These are phyloP conservation scores for Exutisphaerella laricina DNA, from an alignment of 2,329 filamentous ascomycete species.

Conservation along the genomic window DNA sequence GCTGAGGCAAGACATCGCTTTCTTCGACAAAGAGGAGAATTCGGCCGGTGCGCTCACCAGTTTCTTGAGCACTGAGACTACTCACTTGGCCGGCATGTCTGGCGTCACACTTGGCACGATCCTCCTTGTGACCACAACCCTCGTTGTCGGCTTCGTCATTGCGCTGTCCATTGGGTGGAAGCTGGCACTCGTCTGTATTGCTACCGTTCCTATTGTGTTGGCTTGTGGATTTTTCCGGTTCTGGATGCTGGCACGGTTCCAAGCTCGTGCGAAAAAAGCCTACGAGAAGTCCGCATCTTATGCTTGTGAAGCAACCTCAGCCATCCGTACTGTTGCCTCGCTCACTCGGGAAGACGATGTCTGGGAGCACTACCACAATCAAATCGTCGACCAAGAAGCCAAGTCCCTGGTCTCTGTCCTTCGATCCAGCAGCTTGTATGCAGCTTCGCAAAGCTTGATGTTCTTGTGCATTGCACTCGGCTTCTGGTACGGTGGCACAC, in stretches of 20 bases:
- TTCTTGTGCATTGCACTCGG: conserved; percentile 81
- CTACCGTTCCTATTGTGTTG: conserved; percentile 70
- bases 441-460: conserved; percentile 73
- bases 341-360: conserved; percentile 84
- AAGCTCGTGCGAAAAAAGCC: conserved; percentile 69
- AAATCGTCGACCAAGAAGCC: conserved; percentile 61
- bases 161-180: conserved; percentile 81
- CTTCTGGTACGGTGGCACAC: conserved; percentile 84
- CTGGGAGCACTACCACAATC: conserved; percentile 61
- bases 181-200: conserved; percentile 72
- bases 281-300: conserved; percentile 78
- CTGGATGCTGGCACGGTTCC: conserved; percentile 74
- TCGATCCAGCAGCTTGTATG: conserved; percentile 73
- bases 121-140: conserved; percentile 71
- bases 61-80: conserved; percentile 84
- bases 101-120: conserved; percentile 84
- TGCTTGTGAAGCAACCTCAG: conserved; percentile 88
- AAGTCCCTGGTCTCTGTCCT: conserved; percentile 66
- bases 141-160: conserved; percentile 66
- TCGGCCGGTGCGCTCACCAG: conserved; percentile 82
- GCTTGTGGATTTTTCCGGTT: conserved; percentile 84
- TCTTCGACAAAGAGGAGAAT: conserved; percentile 87
- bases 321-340: conserved; percentile 88
- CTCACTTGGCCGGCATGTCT: conserved; percentile 79
- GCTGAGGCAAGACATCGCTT: conserved; percentile 85